Conservation (phyloP, 1,284 basidiomycete genomes). For the Leucoagaricus sp. region DNA sequence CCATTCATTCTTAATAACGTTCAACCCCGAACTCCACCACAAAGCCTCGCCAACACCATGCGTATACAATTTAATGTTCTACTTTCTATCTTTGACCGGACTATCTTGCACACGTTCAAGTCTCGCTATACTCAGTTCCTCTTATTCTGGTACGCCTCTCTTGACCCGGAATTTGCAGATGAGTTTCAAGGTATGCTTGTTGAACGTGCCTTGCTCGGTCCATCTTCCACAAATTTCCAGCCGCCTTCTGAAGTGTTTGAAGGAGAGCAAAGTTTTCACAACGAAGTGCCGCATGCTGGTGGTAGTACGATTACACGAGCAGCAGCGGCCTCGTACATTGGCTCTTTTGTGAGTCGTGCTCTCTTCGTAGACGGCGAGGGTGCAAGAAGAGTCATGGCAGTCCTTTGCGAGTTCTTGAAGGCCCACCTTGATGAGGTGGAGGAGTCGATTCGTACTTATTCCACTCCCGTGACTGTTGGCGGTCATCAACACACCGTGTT, state of each 20-base stretch:
- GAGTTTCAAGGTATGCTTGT: conserved; percentile 93
- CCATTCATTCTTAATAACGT: conserved; percentile 23
- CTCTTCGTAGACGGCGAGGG: conserved; percentile 80
- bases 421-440: conserved; percentile 76
- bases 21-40: conserved; percentile 20
- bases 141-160: conserved; percentile 93
- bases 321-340: conserved; percentile 91
- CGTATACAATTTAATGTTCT: conserved; percentile 82
- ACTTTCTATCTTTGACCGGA: conserved; percentile 90
- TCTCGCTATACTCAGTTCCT: conserved; percentile 98
- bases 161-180: conserved; percentile 88
- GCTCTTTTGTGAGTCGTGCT: conserved; percentile 91
- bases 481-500: conserved; percentile 71
- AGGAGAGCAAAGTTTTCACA: conserved; percentile 17
- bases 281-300: conserved; percentile 21
- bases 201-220: conserved; percentile 74
- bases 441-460: conserved; percentile 38
- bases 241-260: conserved; percentile 5
- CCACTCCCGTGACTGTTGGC: conserved; percentile 28
- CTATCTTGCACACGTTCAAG: conserved; percentile 93
- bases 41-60: conserved; percentile 37
- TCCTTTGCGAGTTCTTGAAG: conserved; percentile 85
- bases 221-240: conserved; percentile 14
- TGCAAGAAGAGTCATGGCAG: conserved; percentile 75
- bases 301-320: conserved; percentile 77